Conservation (phyloP, 2,329 filamentous ascomycete species). For the Sporothrix globosa region DNA sequence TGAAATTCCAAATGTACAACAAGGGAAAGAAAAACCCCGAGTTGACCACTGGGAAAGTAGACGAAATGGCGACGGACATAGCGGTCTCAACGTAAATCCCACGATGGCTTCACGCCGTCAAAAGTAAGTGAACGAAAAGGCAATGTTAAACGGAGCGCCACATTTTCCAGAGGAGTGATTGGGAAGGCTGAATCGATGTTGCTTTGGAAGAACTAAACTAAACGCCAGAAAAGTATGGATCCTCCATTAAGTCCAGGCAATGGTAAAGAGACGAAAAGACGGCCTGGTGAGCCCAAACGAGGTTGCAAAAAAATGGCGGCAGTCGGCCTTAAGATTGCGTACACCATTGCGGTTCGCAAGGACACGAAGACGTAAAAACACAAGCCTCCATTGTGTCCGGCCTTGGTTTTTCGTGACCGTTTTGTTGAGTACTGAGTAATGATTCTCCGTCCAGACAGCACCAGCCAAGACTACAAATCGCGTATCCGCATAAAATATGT, state of each 20-base stretch:
- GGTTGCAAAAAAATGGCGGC: slow-evolving; percentile 15
- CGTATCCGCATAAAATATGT: too few species aligned
- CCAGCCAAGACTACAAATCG: neutral
- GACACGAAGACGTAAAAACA: neutral
- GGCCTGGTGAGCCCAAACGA: neutral
- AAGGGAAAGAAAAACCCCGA: neutral
- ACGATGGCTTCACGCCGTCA: slow-evolving; percentile 9
- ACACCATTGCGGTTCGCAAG: slow-evolving; percentile 17
- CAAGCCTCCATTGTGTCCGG: neutral
- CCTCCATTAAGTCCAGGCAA: neutral
- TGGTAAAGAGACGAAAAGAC: neutral
- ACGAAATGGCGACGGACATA: slow-evolving; percentile 15
- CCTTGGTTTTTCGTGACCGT: neutral
- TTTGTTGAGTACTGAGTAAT: slow-evolving; percentile 4
- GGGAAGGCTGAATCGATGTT: neutral
- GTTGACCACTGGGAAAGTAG: slow-evolving; percentile 5
- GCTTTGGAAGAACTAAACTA: neutral
- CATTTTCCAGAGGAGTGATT: neutral
- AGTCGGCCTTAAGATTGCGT: slow-evolving; percentile 25
- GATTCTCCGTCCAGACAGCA: neutral
- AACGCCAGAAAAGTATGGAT: neutral
- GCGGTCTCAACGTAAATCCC: slow-evolving; percentile 15
- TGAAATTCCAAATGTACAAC: neutral
- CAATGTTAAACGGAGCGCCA: neutral
- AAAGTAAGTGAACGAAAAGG: neutral